Conservation (phyloP, 2,329 filamentous ascomycete genomes). For the Podosphaera xanthii region DNA sequence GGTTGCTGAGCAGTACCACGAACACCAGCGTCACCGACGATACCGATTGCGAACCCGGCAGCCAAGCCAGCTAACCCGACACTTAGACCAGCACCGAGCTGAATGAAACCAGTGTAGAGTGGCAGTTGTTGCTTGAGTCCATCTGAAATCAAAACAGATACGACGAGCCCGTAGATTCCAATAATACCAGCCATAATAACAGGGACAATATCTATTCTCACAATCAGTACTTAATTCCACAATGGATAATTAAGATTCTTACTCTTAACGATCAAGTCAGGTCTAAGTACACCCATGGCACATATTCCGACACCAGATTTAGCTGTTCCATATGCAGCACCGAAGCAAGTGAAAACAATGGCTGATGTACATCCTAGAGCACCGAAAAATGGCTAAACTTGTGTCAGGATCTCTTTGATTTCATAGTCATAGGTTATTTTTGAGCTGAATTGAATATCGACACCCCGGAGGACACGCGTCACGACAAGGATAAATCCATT, state of each 20-base stretch:
- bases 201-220: conserved; percentile 67
- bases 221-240: conserved; percentile 5
- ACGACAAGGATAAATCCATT: not conserved
- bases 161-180: conserved; percentile 89
- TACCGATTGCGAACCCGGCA: conserved; percentile 70
- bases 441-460: not conserved
- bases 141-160: conserved; percentile 70
- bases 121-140: conserved; percentile 48
- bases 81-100: conserved; percentile 61
- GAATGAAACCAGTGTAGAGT: conserved; percentile 66
- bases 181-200: conserved; percentile 99
- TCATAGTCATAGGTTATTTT: not conserved
- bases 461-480: too few relatives aligned
- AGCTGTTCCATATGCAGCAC: conserved; percentile 93
- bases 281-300: conserved; percentile 91
- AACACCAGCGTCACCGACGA: conserved; percentile 74
- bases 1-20: conserved; percentile 54
- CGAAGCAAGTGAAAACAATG: conserved; percentile 91
- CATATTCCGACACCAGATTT: conserved; percentile 98
- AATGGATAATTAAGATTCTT: conserved; percentile 20
- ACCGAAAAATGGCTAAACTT: conserved; percentile 60
- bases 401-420: conserved; percentile 11
- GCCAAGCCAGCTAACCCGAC: conserved; percentile 68
- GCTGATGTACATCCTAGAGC: conserved; percentile 89
- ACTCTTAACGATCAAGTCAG: conserved; percentile 99